Percentiles rank a stretch among this genome's conserved stretches.
These are phyloP conservation scores for Saccharomycopsis schoenii DNA, from an alignment of 805 yeast species.

Conservation along the genomic window DNA sequence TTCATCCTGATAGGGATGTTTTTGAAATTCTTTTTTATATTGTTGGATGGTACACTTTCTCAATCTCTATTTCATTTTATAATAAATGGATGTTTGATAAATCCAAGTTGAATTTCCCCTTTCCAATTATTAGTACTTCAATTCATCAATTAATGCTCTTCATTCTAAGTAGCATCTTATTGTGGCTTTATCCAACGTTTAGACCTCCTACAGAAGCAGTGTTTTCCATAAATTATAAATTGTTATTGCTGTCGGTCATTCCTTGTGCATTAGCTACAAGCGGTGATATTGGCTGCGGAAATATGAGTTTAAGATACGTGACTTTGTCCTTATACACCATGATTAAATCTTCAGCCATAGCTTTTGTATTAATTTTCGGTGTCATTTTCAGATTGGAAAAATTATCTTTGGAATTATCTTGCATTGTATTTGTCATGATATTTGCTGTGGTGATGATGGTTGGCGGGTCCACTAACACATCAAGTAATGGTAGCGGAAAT, in stretches of 20 bases:
- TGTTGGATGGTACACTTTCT: slow-evolving; percentile 63
- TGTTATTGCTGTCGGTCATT: slow-evolving; percentile 45
- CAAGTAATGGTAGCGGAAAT: slow-evolving; percentile 18
- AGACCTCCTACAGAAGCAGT: slow-evolving; percentile 27
- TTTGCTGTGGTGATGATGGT: slow-evolving; percentile 86
- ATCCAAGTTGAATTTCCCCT: slow-evolving; percentile 62
- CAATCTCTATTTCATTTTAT: slow-evolving; percentile 64
- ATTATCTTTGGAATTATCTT: slow-evolving; percentile 55
- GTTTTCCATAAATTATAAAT: slow-evolving; percentile 26
- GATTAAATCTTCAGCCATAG: slow-evolving; percentile 80
- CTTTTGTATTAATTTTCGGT: slow-evolving; percentile 85
- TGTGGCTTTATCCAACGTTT: slow-evolving; percentile 39
- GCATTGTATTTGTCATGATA: slow-evolving; percentile 72
- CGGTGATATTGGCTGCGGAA: slow-evolving; percentile 90
- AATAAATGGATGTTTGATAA: slow-evolving; percentile 96
- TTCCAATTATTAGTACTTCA: slow-evolving; percentile 77
- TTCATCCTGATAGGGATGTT: slow-evolving; percentile 11
- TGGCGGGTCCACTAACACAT: slow-evolving; percentile 27
- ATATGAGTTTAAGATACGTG: slow-evolving; percentile 69
- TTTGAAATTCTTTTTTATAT: slow-evolving; percentile 11
- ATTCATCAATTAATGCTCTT: slow-evolving; percentile 73
- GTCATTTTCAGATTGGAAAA: slow-evolving; percentile 69
- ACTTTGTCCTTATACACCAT: slow-evolving; percentile 83
- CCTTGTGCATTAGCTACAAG: slow-evolving; percentile 87
- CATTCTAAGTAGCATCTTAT: slow-evolving; percentile 36